Evolutionary conservation across 352 stramenopile genomes (phyloP), one percentile per base, ranked within the genome.

Genomic region (Phytophthora boehmeriae): DNA sequence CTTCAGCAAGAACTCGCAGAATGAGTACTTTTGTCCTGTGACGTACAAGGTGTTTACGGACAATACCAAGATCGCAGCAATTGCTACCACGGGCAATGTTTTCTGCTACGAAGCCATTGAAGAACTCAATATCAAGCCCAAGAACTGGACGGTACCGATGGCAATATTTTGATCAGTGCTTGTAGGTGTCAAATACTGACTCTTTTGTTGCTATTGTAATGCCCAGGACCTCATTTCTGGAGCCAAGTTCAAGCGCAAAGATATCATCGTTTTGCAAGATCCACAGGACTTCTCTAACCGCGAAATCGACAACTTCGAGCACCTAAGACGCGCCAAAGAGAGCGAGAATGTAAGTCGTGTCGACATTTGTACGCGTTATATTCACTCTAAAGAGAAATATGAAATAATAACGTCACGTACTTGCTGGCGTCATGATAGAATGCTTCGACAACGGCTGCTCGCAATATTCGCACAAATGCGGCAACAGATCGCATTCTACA

Each of bases 111-210:
- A 99, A 45, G 97, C 97, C 5, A 90, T 99, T 47, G 78, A 98
- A 35, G 98, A 99, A 75, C 89, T 99, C 20, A 99, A 99, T 76
- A 87, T 99, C 66, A 99, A 99, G 74, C 61, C 93, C 5, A 99
- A 99, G 71, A 99, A 98, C 80, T 98, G 93, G 78, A 85, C 85
- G 44, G 84, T 93, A 32, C 28, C 67, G 10, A 6, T 17, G 42
- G 4, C n/a, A n/a, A 23, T 48, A 11, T 45, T 27, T n/a, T 32
- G 6, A 30, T 27, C 11, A 42, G 14, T 28, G 25, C 25, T 30
- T 30, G 3, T n/a, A 45, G n/a, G 38, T 35, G 19, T 48, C n/a
- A n/a, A 19, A n/a, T 45, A 54, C 41, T 76, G 59, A 71, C 49
- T 59, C 50, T 49, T 17, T 69, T 32, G 58, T 22, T 42, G 28